Conservation (phyloP, 306 rosid species). For the Acacia confusa region DNA sequence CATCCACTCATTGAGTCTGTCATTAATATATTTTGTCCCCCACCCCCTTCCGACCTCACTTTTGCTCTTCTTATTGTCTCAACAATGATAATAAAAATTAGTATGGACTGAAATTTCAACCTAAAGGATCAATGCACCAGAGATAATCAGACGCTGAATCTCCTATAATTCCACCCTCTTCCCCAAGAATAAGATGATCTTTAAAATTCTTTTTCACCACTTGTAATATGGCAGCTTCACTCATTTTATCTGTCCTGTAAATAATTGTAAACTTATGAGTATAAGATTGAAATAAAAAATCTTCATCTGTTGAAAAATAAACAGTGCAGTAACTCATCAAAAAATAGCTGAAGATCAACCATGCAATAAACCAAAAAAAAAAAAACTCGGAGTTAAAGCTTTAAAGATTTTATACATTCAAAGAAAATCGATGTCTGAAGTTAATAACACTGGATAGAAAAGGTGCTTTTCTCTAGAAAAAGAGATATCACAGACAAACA, state of each 20-base stretch:
- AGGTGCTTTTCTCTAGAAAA: background rate
- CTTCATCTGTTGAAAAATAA: constrained; percentile 1
- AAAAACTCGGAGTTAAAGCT: constrained; percentile 1
- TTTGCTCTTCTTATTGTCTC: background rate
- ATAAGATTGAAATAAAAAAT: background rate
- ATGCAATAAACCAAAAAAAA: background rate
- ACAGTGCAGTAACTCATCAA: constrained; percentile 6
- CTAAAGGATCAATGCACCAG: constrained; percentile 99
- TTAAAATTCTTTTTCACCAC: constrained; percentile 68
- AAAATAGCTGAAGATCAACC: background rate
- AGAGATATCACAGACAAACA: background rate
- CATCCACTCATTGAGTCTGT: background rate
- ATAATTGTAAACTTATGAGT: constrained; percentile 31
- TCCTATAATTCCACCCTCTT: constrained; percentile 97
- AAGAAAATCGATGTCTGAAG: constrained; percentile 14
- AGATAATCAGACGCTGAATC: constrained; percentile 87
- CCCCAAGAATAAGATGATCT: constrained; percentile 94
- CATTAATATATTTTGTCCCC: background rate
- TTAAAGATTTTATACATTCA: constrained; percentile 1
- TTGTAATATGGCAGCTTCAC: constrained; percentile 84
- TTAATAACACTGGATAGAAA: background rate
- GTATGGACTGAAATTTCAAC: constrained; percentile 45
- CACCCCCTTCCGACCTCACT: background rate
- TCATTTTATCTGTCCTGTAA: constrained; percentile 92
- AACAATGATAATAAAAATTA: constrained; percentile 6